Evolutionary conservation across 2,329 filamentous ascomycete genomes (phyloP).

Genomic region (Pleurostoma richardsiae): DNA sequence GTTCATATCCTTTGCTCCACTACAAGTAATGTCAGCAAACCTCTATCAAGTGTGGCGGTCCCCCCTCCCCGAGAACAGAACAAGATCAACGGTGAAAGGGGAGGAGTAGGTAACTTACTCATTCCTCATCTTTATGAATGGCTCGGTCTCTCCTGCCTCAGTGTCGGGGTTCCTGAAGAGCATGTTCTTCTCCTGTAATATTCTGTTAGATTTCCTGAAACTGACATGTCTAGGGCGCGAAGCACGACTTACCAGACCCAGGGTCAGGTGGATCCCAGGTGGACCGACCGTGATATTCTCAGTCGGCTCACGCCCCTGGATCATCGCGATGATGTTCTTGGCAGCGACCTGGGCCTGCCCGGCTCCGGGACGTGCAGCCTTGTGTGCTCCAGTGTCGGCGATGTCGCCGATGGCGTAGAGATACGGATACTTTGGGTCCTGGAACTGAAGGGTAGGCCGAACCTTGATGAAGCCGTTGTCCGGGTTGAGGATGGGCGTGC

Average conservation of each 20-base stretch:
- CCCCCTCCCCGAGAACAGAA: too few species aligned
- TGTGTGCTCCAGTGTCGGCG: conserved; percentile 34
- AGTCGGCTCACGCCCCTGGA: conserved; percentile 23
- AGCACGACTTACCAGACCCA: conserved; percentile 23
- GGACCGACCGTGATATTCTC: conserved; percentile 24
- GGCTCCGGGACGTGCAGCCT: conserved; percentile 37
- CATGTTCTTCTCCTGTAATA: conserved; percentile 19
- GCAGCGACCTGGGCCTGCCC: conserved; percentile 38
- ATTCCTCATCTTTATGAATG: conserved; percentile 17
- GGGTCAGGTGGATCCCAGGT: conserved; percentile 31
- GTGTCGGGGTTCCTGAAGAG: conserved; percentile 23
- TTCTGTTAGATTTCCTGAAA: background rate
- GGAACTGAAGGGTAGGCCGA: conserved; percentile 40
- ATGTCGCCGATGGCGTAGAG: conserved; percentile 51
- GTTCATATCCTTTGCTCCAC: conserved; percentile 22
- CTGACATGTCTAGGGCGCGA: too few species aligned
- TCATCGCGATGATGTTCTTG: conserved; percentile 36
- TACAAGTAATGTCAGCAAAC: conserved; percentile 1
- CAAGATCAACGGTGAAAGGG: background rate
- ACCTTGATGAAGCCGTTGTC: conserved; percentile 32
- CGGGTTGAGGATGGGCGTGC: conserved; percentile 17
- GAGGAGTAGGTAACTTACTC: conserved; percentile 17
- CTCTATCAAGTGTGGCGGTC: background rate
- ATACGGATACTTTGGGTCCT: conserved; percentile 23
- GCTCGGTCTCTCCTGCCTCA: conserved; percentile 18